Conservation (phyloP, 2,329 filamentous ascomycete genomes). For the Xylariaceae sp. region DNA sequence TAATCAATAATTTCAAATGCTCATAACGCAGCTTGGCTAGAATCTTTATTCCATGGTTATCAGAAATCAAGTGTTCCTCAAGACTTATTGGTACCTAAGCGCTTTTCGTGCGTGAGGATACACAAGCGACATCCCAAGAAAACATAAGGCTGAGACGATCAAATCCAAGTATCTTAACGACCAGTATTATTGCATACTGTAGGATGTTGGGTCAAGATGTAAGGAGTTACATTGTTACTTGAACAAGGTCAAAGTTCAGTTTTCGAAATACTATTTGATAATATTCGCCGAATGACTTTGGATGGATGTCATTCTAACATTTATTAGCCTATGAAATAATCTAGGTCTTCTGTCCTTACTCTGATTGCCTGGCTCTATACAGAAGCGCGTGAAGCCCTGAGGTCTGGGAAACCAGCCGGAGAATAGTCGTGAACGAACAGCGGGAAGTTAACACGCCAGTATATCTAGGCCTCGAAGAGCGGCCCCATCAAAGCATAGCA, state of each 20-base stretch:
- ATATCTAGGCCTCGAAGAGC: not conserved
- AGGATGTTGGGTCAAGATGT: too few relatives aligned
- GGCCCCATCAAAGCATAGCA: not conserved
- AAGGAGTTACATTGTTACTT: too few relatives aligned
- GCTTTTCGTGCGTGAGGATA: too few relatives aligned
- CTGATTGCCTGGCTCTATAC: not conserved
- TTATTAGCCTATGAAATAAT: not conserved
- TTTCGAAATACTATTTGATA: not conserved
- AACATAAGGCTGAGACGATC: too few relatives aligned
- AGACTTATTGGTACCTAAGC: too few relatives aligned
- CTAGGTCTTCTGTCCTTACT: not conserved
- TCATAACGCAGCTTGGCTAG: too few relatives aligned
- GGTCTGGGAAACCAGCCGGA: not conserved
- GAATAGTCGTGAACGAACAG: not conserved
- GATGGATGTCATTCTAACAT: not conserved
- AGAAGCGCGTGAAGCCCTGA: not conserved
- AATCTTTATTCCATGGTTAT: too few relatives aligned
- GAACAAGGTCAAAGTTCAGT: not conserved
- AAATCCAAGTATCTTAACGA: too few relatives aligned
- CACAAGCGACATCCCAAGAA: too few relatives aligned
- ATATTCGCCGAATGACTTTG: not conserved
- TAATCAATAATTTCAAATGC: too few relatives aligned
- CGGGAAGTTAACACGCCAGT: not conserved
- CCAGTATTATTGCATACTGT: too few relatives aligned
- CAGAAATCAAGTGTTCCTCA: too few relatives aligned